Conservation (phyloP, 805 yeast genomes). For the Wickerhamiella alocasiicola region DNA sequence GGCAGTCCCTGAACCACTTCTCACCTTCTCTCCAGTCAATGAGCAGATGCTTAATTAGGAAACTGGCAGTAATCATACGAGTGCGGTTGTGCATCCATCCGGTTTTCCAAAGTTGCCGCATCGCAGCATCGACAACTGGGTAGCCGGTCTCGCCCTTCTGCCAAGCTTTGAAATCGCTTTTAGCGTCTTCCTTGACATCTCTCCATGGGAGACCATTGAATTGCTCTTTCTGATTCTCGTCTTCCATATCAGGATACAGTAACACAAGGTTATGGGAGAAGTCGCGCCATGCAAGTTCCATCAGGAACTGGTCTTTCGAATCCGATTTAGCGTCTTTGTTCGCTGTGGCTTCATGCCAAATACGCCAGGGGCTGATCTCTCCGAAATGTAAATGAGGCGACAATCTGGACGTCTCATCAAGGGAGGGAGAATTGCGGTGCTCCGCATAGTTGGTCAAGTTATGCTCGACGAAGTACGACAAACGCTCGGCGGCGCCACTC, state of each 20-base stretch:
- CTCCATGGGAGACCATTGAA: conserved; percentile 21
- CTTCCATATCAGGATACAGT: conserved; percentile 31
- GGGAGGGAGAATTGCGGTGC: conserved; percentile 27
- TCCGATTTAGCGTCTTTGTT: conserved; percentile 23
- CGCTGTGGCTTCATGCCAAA: conserved; percentile 20
- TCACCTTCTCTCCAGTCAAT: conserved; percentile 8
- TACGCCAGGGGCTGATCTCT: conserved; percentile 30
- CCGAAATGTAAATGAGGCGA: conserved; percentile 34
- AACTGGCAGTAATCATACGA: conserved; percentile 43
- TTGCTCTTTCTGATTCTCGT: conserved; percentile 33
- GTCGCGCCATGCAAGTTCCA: conserved; percentile 50
- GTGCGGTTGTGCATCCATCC: conserved; percentile 44
- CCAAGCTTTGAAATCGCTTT: conserved; percentile 31
- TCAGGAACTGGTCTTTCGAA: conserved; percentile 35
- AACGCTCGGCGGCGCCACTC: conserved; percentile 5
- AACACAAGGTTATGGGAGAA: conserved; percentile 39
- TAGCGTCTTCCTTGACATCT: neutral
- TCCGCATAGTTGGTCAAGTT: conserved; percentile 26
- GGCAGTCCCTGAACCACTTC: conserved; percentile 9
- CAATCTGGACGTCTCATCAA: conserved; percentile 31
- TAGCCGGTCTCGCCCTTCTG: conserved; percentile 42
- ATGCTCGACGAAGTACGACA: neutral
- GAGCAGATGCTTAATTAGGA: conserved; percentile 16
- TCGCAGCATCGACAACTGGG: conserved; percentile 47
- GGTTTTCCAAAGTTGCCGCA: conserved; percentile 40